A percentile compares a stretch with the other conserved stretches of the same genome.
Conservation (phyloP, 164 flowering plant species). For the grape (Vitis vinifera) region DNA sequence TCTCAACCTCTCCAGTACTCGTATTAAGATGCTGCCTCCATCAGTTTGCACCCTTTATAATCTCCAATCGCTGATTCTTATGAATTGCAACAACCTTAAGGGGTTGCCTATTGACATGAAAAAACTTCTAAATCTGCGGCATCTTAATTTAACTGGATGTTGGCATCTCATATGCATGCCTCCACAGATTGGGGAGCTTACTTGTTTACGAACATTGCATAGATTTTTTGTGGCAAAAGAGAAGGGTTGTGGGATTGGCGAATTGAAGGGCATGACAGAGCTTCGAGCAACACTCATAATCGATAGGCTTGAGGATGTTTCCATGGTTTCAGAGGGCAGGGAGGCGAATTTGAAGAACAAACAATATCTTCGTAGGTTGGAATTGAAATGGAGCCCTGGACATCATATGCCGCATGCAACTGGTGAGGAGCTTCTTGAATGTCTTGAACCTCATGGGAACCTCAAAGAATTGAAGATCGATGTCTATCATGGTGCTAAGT, state of each 20-base stretch:
- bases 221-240: neutral
- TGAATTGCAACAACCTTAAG: neutral
- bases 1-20: slow-evolving; percentile 1
- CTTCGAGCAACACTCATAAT: neutral
- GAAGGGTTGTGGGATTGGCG: slow-evolving; percentile 1
- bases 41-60: too few species aligned
- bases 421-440: neutral
- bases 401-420: neutral
- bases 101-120: neutral
- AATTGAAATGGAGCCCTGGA: neutral
- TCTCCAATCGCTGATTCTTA: neutral
- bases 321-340: neutral
- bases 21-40: neutral
- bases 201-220: slow-evolving; percentile 4
- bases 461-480: neutral
- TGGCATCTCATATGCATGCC: slow-evolving; percentile 3
- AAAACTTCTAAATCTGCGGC: neutral
- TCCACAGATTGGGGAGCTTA: neutral
- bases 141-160: neutral
- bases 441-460: slow-evolving; percentile 15
- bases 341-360: neutral
- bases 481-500: neutral
- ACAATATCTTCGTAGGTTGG: neutral
- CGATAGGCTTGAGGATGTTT: slow-evolving; percentile 1
- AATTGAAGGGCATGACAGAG: neutral